phyloP scores from a whole-genome alignment of 768 basidiomycete species.

The Trametopsis cervina region DNA sequence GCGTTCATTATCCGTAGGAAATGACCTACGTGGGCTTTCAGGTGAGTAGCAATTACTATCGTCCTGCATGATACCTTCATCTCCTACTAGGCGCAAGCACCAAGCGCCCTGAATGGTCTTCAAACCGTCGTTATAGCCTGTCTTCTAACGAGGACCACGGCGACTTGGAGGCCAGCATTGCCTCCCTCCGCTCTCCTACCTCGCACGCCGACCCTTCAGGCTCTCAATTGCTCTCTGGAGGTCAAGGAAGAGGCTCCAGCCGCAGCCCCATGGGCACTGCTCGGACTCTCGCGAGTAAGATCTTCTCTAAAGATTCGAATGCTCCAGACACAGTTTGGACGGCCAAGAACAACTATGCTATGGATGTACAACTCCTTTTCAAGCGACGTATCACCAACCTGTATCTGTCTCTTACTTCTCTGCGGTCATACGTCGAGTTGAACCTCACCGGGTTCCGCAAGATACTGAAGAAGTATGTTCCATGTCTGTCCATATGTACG shows the following conservation, averaged over 20 bases:
- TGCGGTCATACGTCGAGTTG: conserved; percentile 84
- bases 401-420: conserved; percentile 67
- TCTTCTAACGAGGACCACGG: conserved; percentile 42
- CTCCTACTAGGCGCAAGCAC: conserved; percentile 13
- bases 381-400: conserved; percentile 84
- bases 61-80: neutral
- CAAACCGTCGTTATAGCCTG: conserved; percentile 34
- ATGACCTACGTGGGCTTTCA: neutral
- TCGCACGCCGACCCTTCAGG: conserved; percentile 12
- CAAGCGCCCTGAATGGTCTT: conserved; percentile 12
- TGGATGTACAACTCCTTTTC: conserved; percentile 76
- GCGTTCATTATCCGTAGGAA: conserved; percentile 4
- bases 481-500: neutral
- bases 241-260: conserved; percentile 17
- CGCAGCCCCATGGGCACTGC: conserved; percentile 30
- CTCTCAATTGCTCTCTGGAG: neutral
- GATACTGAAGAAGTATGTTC: conserved; percentile 80
- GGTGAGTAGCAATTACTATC: neutral
- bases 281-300: conserved; percentile 36
- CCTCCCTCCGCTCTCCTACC: conserved; percentile 24
- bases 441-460: conserved; percentile 94
- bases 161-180: conserved; percentile 34
- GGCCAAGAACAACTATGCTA: conserved; percentile 70
- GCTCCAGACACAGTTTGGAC: conserved; percentile 69
- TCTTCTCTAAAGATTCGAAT: conserved; percentile 48